These are phyloP conservation scores for Psilocybe cubensis DNA, from an alignment of 768 basidiomycete genomes.

Conservation along the genomic window DNA sequence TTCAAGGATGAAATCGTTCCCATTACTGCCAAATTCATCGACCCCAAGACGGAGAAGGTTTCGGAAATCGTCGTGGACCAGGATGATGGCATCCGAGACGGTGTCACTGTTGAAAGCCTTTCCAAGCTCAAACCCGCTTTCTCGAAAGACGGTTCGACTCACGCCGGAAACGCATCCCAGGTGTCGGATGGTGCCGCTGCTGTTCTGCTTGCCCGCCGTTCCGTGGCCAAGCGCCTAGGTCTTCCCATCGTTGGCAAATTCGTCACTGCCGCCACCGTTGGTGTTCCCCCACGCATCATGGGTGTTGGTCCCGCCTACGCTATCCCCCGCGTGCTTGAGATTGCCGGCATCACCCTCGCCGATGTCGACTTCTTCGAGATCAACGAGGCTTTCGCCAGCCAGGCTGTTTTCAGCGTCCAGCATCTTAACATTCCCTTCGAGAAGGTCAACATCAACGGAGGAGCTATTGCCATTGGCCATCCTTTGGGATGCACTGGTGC, in stretches of 20 bases:
- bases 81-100: constrained; percentile 88
- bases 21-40: constrained; percentile 67
- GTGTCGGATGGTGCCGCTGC: constrained; percentile 94
- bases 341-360: constrained; percentile 61
- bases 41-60: constrained; percentile 76
- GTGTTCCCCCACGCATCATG: constrained; percentile 89
- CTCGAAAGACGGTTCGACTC: constrained; percentile 71
- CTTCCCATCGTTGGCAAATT: constrained; percentile 91
- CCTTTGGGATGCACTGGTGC: constrained; percentile 89
- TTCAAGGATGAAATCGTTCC: constrained; percentile 88
- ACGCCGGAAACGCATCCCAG: constrained; percentile 89
- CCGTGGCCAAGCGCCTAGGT: constrained; percentile 78
- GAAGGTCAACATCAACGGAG: constrained; percentile 88
- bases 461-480: constrained; percentile 89
- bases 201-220: constrained; percentile 81
- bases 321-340: constrained; percentile 74
- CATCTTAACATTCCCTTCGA: constrained; percentile 69
- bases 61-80: constrained; percentile 69
- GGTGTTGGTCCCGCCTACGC: constrained; percentile 91
- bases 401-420: constrained; percentile 75
- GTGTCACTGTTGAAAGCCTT: constrained; percentile 79
- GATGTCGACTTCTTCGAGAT: constrained; percentile 94
- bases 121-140: constrained; percentile 89
- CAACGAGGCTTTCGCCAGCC: constrained; percentile 89
- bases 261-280: constrained; percentile 67